Base-by-base conservation (phyloP, 176 grass and related monocot genomes). In the Cenchrus purpureus region DNA sequence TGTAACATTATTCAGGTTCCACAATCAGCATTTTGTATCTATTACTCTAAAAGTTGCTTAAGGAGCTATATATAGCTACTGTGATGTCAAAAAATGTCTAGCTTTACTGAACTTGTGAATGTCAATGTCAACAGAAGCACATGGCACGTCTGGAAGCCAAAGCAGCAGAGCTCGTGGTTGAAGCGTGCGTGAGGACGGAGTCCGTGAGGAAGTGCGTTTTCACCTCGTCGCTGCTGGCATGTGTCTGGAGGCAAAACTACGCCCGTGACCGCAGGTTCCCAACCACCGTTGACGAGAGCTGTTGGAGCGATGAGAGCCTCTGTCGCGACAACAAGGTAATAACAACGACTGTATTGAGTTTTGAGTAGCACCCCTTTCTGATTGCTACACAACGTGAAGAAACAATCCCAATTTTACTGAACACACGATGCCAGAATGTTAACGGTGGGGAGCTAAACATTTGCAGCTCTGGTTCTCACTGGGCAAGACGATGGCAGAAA, bases 401-500 rank as follows among this genome's bases (percentile, higher is more conserved):
- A 31, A 28, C 46, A 42, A 7, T n/a, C 5, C 13, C 12, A 50
- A 42, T 22, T 40, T 9, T 8, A 7, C 51, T 44, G 19, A 72
- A 51, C 54, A 79, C 37, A 40, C 37, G 6, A 6, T 12, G 45
- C 20, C 34, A 53, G 68, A 52, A 73, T 50, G 44, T 40, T 65
- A 40, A 90, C 0, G 3, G 5, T 67, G 73, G 15, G 11, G 3
- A 6, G 5, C 34, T 22, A 42, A n/a, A 82, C 59, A 32, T 67
- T 58, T 83, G 56, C 70, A 98, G 95, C 74, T 98, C 32, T 98
- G 95, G 95, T 82, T 91, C 57, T 94, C 97, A 15, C 84, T 98
- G 1, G 97, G 93, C 57, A 98, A 98, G 75, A 95, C 93, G 10
- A 98, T 91, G 93, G 93, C 97, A 7, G 97, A 98, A 67, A 98